Conservation (phyloP, 768 basidiomycete species). For the Amanita thiersii region DNA sequence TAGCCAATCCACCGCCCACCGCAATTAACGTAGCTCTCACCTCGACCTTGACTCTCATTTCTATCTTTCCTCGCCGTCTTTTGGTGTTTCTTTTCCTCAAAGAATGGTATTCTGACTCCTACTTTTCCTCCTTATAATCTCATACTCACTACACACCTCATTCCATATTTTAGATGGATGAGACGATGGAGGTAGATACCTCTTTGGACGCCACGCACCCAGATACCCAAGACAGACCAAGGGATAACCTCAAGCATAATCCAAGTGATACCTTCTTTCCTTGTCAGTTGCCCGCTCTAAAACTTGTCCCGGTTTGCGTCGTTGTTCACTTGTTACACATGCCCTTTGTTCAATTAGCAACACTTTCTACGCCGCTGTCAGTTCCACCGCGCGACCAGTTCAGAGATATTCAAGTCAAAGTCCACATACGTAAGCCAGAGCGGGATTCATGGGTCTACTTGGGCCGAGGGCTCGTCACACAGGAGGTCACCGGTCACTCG, state of each 20-base stretch:
- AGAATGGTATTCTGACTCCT: too few relatives aligned
- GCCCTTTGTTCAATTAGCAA: too few relatives aligned
- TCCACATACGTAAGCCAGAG: constrained; percentile 74
- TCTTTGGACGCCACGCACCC: constrained; percentile 6
- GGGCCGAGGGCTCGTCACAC: constrained; percentile 68
- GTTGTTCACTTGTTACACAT: not conserved
- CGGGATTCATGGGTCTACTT: constrained; percentile 77
- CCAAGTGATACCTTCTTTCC: not conserved
- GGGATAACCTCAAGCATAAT: not conserved
- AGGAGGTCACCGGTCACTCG: constrained; percentile 68
- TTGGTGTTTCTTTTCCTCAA: too few relatives aligned
- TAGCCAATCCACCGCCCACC: not conserved
- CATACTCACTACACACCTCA: constrained; percentile 9
- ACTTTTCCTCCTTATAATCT: constrained; percentile 9
- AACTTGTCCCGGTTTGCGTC: too few relatives aligned
- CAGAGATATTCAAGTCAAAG: constrained; percentile 76
- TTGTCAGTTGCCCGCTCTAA: constrained; percentile 4
- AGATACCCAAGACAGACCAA: constrained; percentile 7
- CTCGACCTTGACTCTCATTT: too few relatives aligned
- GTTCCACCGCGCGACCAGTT: constrained; percentile 44
- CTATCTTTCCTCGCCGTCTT: too few relatives aligned
- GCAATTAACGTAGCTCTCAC: not conserved
- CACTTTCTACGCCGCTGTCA: too few relatives aligned
- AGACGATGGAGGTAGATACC: constrained; percentile 38
- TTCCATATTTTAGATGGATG: constrained; percentile 24